Evolutionary conservation across 2,329 filamentous ascomycete genomes (phyloP).

Genomic region (Lasiodiplodia citricola): DNA sequence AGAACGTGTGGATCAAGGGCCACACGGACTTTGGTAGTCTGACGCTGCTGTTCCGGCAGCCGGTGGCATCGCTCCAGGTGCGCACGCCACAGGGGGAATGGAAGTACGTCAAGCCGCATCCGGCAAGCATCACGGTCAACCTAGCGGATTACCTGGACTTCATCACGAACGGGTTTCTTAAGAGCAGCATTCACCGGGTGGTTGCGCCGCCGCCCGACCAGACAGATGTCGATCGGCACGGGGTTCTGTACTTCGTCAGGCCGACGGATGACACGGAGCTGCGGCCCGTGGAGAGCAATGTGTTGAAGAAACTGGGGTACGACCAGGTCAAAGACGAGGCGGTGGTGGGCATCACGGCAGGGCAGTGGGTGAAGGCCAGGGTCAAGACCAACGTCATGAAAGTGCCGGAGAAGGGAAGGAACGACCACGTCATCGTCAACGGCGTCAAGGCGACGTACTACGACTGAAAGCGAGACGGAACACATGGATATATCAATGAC

Average conservation of each 20-base stretch:
- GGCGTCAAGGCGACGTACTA: constrained; percentile 20
- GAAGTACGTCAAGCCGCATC: constrained; percentile 37
- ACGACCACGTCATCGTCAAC: constrained; percentile 11
- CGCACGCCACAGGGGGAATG: constrained; percentile 34
- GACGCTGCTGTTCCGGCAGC: constrained; percentile 34
- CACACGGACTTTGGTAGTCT: constrained; percentile 36
- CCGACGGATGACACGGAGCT: constrained; percentile 12
- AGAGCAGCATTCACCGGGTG: constrained; percentile 53
- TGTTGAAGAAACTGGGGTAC: constrained; percentile 41
- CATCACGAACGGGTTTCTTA: constrained; percentile 54
- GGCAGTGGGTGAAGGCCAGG: constrained; percentile 15
- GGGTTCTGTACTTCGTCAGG: constrained; percentile 38
- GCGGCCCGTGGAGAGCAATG: constrained; percentile 4
- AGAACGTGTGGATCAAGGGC: constrained; percentile 40
- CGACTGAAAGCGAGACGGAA: background rate
- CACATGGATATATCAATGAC: too few species aligned
- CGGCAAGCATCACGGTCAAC: constrained; percentile 37
- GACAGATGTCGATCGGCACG: constrained; percentile 40
- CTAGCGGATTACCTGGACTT: constrained; percentile 46
- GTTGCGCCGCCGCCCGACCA: constrained; percentile 52
- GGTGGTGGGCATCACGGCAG: constrained; percentile 3
- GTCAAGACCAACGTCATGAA: constrained; percentile 31
- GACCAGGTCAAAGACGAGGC: constrained; percentile 25
- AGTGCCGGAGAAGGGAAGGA: constrained; percentile 15
- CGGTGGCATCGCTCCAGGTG: constrained; percentile 36